phyloP scores from a whole-genome alignment of 371 early-diverging fungal genomes.

The Fennellomyces sp. region DNA sequence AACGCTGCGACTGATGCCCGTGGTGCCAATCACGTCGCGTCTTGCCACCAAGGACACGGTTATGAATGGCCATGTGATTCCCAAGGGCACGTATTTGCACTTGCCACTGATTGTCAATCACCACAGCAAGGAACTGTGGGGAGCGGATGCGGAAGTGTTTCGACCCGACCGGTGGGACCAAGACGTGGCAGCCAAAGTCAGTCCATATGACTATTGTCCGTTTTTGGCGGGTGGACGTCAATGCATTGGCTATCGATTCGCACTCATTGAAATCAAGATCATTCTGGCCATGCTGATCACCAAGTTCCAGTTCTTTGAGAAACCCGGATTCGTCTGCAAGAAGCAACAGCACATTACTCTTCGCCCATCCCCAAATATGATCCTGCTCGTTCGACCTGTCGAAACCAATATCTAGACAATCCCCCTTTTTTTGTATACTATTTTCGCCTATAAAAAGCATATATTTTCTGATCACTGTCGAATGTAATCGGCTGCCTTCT shows the following conservation, averaged over 20 bases:
- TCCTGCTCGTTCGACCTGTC: conserved; percentile 15
- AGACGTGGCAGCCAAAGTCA: conserved; percentile 22
- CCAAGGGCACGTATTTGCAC: conserved; percentile 55
- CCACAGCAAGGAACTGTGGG: conserved; percentile 59
- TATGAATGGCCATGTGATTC: conserved; percentile 46
- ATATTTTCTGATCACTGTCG: no score
- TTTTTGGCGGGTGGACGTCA: conserved; percentile 60
- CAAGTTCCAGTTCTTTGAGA: conserved; percentile 37
- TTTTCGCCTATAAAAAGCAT: no score
- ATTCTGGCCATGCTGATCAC: conserved; percentile 35
- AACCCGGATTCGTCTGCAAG: conserved; percentile 28
- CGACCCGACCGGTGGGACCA: conserved; percentile 65
- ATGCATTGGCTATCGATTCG: conserved; percentile 49
- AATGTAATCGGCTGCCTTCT: no score
- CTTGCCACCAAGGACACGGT: conserved; percentile 40
- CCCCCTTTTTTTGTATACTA: no score
- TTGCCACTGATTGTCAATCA: conserved; percentile 48
- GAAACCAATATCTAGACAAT: no score
- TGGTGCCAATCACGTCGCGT: conserved; percentile 53
- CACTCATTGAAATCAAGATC: conserved; percentile 43
- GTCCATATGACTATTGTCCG: conserved; percentile 57
- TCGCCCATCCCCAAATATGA: conserved; percentile 41
- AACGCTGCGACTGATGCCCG: conserved; percentile 51
- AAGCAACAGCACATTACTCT: conserved; percentile 40
- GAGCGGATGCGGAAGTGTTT: conserved; percentile 64